Evolutionary conservation across 306 rosid genomes (phyloP).

Genomic region (Vicia faba): DNA sequence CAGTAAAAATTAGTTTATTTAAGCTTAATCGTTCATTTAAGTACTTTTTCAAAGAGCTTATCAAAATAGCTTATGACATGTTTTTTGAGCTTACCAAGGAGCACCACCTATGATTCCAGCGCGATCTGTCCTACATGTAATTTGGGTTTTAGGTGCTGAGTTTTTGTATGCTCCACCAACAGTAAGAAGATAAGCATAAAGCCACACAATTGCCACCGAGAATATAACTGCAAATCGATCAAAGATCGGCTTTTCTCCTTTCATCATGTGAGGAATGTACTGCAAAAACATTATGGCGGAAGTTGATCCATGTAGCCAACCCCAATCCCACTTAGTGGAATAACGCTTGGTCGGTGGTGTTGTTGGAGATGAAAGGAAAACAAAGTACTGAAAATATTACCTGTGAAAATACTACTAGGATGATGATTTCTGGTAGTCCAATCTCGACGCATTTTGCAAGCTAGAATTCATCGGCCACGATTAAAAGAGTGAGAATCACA

Average conservation of each 20-base stretch:
- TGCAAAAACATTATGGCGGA: conserved; percentile 9
- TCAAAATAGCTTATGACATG: background rate
- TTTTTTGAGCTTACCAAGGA: conserved; percentile 62
- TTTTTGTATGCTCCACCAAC: conserved; percentile 46
- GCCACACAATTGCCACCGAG: conserved; percentile 45
- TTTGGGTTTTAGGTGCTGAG: conserved; percentile 45
- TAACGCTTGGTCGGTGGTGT: no score
- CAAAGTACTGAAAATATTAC: no score
- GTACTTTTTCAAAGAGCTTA: background rate
- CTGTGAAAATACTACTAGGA: conserved; percentile 59
- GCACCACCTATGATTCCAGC: conserved; percentile 50
- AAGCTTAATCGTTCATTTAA: background rate
- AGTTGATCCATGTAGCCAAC: background rate
- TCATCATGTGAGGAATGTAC: conserved; percentile 48
- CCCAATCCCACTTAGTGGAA: no score
- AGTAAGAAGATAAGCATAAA: conserved; percentile 47
- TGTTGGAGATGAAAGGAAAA: no score
- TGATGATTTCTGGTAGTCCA: conserved; percentile 85
- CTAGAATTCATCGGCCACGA: conserved; percentile 23
- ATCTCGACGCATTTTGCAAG: conserved; percentile 75
- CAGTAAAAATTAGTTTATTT: background rate
- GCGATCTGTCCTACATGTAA: conserved; percentile 44
- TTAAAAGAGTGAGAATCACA: conserved; percentile 5
- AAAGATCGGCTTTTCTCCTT: conserved; percentile 43
- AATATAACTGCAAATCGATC: conserved; percentile 44